phyloP scores from a whole-genome alignment of 1,284 basidiomycete species.

The Cutaneotrichosporon sp. region DNA sequence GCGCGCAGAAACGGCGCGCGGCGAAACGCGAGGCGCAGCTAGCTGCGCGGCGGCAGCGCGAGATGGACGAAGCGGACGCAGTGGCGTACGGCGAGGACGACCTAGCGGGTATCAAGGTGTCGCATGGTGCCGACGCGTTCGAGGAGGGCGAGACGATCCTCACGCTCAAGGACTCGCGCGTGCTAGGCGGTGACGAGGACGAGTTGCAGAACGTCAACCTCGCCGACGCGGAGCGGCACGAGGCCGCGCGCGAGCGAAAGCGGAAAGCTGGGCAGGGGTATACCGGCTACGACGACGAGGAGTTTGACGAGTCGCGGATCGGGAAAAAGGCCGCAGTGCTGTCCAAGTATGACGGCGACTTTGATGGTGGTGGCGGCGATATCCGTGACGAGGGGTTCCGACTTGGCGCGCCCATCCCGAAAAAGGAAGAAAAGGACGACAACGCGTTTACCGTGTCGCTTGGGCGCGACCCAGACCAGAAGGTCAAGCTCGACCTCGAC shows the following conservation, averaged over 20 bases:
- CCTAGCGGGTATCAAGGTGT: constrained; percentile 87
- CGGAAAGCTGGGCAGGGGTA: constrained; percentile 78
- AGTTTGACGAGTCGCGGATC: constrained; percentile 63
- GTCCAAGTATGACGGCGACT: constrained; percentile 88
- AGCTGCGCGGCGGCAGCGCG: constrained; percentile 61
- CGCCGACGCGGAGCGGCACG: constrained; percentile 73
- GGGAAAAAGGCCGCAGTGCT: constrained; percentile 79
- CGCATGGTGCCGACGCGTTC: constrained; percentile 85
- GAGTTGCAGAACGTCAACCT: constrained; percentile 92
- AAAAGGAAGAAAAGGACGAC: constrained; percentile 54
- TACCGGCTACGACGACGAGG: constrained; percentile 94
- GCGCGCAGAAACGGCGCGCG: constrained; percentile 77
- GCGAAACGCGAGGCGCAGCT: constrained; percentile 79
- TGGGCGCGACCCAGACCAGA: constrained; percentile 33
- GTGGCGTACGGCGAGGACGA: constrained; percentile 71
- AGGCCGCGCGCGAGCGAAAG: constrained; percentile 64
- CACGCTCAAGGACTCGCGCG: constrained; percentile 89
- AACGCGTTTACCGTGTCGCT: constrained; percentile 42
- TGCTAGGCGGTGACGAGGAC: constrained; percentile 96
- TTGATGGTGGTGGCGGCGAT: constrained; percentile 55
- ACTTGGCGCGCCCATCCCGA: constrained; percentile 54
- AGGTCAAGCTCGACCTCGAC: constrained; percentile 66
- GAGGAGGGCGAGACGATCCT: constrained; percentile 91
- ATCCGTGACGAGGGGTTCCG: constrained; percentile 63
- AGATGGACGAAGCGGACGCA: constrained; percentile 72